Evolutionary conservation across 805 yeast species (phyloP), one percentile per base, ranked within the genome.

Genomic region (Metschnikowia lochheadii): DNA sequence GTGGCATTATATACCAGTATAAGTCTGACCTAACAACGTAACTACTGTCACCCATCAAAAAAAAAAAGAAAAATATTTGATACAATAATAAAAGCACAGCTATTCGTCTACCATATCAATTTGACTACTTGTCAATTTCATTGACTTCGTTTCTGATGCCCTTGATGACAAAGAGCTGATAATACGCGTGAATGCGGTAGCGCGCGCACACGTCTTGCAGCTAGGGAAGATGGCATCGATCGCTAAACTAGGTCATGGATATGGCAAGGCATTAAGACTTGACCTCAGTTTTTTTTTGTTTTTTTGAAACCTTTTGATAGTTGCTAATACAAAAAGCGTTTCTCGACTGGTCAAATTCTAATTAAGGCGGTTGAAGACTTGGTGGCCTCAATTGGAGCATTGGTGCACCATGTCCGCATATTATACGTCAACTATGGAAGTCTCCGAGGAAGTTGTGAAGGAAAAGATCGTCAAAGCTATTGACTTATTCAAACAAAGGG

Each of bases 401-500:
- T 26, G 29, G 29, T 26, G 29, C 21, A 20, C 21, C n/a, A 39
- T 39, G 42, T 21, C 31, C 32, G n/a, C 31, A 3, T 23, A 44
- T 6, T 23, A 44, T 35, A 35, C 40, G 8, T 29, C 39, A 14
- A 29, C 41, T 14, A 57, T 57, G 59, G 59, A 56, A 42, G 51
- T 55, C 52, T 59, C 58, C 46, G 65, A 63, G 51, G 63, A 57
- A 23, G 55, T 63, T 17, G 41, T 69, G 7, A 51, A 58, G 21
- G 73, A 69, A 46, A 68, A 69, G 55, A 44, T 63, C 17, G 54
- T 60, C 17, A 49, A 63, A 38, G 69, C 72, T 2, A 61, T 66
- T 31, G 63, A 64, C 21, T 65, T 63, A 49, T 73, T 72, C 59
- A 65, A 63, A 46, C 40, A 68, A 7, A 50, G 57, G 13, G 60